These are phyloP conservation scores for Aspergillus texensis DNA, from an alignment of 2,329 filamentous ascomycete species.

Conservation along the genomic window DNA sequence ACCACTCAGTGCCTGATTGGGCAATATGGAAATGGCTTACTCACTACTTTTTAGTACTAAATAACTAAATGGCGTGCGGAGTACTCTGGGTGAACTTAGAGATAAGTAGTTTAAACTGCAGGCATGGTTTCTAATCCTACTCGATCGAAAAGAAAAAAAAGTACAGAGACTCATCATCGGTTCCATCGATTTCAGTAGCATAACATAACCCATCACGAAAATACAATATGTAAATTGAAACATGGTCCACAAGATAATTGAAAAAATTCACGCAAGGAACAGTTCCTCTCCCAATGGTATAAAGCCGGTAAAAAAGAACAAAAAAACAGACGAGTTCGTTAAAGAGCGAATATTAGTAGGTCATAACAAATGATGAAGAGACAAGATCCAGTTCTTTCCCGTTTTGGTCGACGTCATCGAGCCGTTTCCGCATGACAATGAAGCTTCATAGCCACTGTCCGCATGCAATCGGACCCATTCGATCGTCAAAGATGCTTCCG, in stretches of 20 bases:
- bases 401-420: background rate
- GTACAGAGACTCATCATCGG: background rate
- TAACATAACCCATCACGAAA: slow-evolving; percentile 6
- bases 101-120: background rate
- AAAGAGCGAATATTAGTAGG: slow-evolving; percentile 35
- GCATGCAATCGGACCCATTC: slow-evolving; percentile 36
- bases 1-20: background rate
- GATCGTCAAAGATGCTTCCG: slow-evolving; percentile 60
- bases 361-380: slow-evolving; percentile 22
- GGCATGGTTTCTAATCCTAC: background rate
- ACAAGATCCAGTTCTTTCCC: slow-evolving; percentile 28
- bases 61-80: background rate
- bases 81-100: background rate
- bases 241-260: slow-evolving; percentile 9
- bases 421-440: background rate
- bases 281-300: slow-evolving; percentile 27
- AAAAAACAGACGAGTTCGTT: slow-evolving; percentile 3
- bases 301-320: slow-evolving; percentile 20
- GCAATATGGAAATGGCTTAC: background rate
- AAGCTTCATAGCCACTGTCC: slow-evolving; percentile 44
- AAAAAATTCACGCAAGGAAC: slow-evolving; percentile 10
- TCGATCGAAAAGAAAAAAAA: background rate
- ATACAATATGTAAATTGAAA: background rate
- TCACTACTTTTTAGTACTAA: background rate
- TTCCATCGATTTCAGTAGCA: background rate